These are phyloP conservation scores for Betula pendula DNA, from an alignment of 306 rosid species.

Conservation along the genomic window DNA sequence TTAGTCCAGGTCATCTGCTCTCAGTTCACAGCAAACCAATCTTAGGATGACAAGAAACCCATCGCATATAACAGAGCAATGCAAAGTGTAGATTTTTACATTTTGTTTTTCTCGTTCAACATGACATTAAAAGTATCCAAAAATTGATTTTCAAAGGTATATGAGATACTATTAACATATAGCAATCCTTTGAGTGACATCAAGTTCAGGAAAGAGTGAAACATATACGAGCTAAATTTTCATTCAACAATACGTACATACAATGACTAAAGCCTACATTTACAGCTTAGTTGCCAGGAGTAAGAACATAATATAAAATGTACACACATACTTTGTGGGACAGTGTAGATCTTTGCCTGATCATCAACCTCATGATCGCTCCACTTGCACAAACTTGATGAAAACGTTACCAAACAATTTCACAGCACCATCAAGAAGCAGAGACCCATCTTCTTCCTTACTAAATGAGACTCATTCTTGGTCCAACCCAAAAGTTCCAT, in stretches of 20 bases:
- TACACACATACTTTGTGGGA: slow-evolving; percentile 11
- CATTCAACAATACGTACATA: slow-evolving; percentile 3
- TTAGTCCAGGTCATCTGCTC: neutral
- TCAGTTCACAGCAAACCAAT: neutral
- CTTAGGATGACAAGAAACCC: neutral
- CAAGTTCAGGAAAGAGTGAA: neutral
- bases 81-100: neutral
- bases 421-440: slow-evolving; percentile 9
- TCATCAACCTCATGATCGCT: neutral
- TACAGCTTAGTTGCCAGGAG: neutral
- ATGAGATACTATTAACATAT: neutral
- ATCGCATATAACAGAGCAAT: neutral
- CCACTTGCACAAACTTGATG: neutral
- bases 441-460: neutral
- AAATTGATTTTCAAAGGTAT: neutral
- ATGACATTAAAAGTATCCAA: neutral
- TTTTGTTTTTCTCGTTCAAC: neutral
- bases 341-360: neutral
- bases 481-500: slow-evolving; percentile 61
- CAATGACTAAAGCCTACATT: neutral
- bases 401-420: neutral
- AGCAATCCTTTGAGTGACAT: neutral
- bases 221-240: neutral
- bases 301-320: neutral
- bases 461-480: neutral